Percentiles rank a stretch among this genome's conserved stretches.
Evolutionary conservation across 345 rosid species (phyloP).

Genomic region (Moricandia arvensis): DNA sequence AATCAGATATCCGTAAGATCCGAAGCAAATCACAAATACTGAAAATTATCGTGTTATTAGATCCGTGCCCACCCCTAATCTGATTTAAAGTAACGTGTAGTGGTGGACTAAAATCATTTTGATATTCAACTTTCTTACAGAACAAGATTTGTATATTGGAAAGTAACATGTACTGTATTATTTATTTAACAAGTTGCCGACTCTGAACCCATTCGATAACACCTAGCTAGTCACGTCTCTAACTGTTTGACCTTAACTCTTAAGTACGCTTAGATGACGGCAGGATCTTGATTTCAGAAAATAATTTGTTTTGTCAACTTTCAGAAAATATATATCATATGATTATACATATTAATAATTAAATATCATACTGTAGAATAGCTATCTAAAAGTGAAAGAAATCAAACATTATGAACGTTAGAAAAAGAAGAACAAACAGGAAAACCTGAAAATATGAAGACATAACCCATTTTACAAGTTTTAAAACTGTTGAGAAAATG

Average conservation of each 20-base stretch:
- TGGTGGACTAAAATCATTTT: neutral
- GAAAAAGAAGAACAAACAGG: neutral
- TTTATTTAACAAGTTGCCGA: neutral
- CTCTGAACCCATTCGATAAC: neutral
- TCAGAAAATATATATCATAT: too few species aligned
- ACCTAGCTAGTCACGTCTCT: neutral
- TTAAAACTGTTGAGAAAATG: too few species aligned
- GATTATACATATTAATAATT: neutral
- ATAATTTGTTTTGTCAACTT: too few species aligned
- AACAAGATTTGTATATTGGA: neutral
- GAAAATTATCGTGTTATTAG: too few species aligned
- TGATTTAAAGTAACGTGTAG: neutral
- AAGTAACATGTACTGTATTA: neutral
- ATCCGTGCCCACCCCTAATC: too few species aligned
- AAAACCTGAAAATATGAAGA: neutral
- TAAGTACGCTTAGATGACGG: neutral
- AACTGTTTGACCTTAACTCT: neutral
- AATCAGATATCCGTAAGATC: too few species aligned
- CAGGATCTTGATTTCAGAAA: neutral
- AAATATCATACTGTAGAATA: neutral
- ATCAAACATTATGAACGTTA: neutral
- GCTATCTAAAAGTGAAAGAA: neutral
- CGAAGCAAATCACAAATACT: too few species aligned
- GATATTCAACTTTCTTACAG: neutral
- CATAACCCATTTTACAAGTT: neutral